Percentiles rank a stretch among this genome's conserved stretches.
Conservation (phyloP, 257 asterid genomes). For the Cynanchum wilfordii region DNA sequence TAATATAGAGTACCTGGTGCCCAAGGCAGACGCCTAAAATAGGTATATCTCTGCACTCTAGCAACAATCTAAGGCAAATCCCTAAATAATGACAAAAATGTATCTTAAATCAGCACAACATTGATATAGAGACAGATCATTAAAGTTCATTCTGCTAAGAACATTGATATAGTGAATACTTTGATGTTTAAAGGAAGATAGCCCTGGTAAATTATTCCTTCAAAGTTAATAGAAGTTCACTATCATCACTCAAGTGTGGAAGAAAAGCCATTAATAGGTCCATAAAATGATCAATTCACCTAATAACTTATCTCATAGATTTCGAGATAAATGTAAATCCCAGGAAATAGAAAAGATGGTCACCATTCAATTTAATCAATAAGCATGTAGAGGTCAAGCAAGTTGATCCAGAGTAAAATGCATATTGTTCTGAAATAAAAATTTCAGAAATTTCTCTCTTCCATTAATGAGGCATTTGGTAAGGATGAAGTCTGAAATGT, state of each 20-base stretch:
- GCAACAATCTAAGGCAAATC: constrained; percentile 81
- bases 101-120: constrained; percentile 7
- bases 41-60: constrained; percentile 85
- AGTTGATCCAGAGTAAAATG: no score
- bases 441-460: no score
- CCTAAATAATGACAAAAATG: constrained; percentile 44
- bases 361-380: no score
- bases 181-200: background rate
- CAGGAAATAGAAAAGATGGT: no score
- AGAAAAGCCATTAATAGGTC: background rate
- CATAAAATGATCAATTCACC: no score
- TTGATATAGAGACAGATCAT: background rate
- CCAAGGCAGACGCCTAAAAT: constrained; percentile 98
- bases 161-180: background rate
- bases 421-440: no score
- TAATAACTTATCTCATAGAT: background rate
- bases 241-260: background rate
- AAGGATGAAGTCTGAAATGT: no score
- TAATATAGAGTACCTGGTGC: constrained; percentile 66
- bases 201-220: background rate
- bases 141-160: background rate
- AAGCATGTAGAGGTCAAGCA: no score
- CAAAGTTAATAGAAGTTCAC: background rate
- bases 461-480: no score
- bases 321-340: background rate